Percentiles rank a stretch among this genome's conserved stretches.
These are phyloP conservation scores for Diplodia scrobiculata DNA, from an alignment of 2,329 filamentous ascomycete species.

Conservation along the genomic window DNA sequence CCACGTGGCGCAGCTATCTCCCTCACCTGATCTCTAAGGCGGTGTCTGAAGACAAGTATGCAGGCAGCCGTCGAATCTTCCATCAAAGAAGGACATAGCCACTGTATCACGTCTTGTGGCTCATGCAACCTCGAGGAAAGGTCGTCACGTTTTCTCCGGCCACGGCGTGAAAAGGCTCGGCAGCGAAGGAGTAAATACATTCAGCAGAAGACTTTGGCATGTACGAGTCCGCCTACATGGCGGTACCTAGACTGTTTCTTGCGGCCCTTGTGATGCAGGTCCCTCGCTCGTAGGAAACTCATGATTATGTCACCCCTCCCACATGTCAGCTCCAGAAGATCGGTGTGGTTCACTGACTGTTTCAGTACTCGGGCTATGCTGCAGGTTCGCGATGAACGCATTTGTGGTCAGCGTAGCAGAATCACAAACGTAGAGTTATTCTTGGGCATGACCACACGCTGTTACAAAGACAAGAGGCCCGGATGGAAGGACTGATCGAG, in stretches of 20 bases:
- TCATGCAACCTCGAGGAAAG: neutral
- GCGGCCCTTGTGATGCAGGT: neutral
- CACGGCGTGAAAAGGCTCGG: neutral
- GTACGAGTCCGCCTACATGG: neutral
- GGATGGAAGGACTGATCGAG: neutral
- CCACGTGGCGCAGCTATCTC: conserved; percentile 17
- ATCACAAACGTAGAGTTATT: neutral
- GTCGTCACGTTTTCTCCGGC: neutral
- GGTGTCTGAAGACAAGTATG: neutral
- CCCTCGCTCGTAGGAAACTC: neutral
- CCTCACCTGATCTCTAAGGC: conserved; percentile 21
- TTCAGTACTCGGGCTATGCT: neutral
- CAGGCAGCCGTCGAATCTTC: conserved; percentile 4
- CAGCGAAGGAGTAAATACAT: neutral
- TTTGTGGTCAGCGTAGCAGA: neutral
- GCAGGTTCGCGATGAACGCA: neutral
- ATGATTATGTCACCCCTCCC: neutral
- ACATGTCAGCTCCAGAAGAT: neutral
- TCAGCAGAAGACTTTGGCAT: neutral
- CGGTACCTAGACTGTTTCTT: neutral
- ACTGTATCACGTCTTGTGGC: conserved; percentile 4
- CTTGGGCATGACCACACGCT: neutral
- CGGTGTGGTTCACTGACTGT: neutral
- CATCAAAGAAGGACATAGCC: neutral
- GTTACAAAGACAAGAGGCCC: neutral